Conservation (phyloP, 768 basidiomycete species). For the Boletus rubescentipes region DNA sequence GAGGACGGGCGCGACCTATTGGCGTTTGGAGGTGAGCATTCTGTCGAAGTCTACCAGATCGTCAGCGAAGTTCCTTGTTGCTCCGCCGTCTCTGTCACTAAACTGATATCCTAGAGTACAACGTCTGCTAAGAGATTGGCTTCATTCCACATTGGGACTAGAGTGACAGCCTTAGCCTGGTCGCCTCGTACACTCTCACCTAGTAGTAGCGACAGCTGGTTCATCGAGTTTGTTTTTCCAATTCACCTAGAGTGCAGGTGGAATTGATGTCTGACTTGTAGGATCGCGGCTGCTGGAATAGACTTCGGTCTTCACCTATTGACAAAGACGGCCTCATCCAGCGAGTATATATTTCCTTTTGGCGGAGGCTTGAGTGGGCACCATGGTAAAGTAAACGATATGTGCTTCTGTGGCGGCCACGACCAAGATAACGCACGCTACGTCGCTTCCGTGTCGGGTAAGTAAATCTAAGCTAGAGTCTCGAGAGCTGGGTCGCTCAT, state of each 20-base stretch:
- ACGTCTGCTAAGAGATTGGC: conserved; percentile 53
- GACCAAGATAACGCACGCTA: conserved; percentile 68
- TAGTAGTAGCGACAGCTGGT: conserved; percentile 61
- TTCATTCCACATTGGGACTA: conserved; percentile 69
- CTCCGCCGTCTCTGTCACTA: conserved; percentile 4
- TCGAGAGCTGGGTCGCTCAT: conserved; percentile 1
- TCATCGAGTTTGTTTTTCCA: conserved; percentile 57
- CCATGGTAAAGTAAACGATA: conserved; percentile 73
- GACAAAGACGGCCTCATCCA: conserved; percentile 48
- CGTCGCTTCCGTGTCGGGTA: conserved; percentile 80
- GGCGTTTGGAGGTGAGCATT: conserved; percentile 72
- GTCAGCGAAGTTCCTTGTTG: conserved; percentile 40
- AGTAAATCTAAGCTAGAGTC: not conserved
- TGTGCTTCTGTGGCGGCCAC: conserved; percentile 77
- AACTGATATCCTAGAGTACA: conserved; percentile 35
- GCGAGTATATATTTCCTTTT: conserved; percentile 63
- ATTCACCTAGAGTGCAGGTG: not conserved
- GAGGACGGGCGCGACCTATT: conserved; percentile 66
- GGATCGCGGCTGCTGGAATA: conserved; percentile 64
- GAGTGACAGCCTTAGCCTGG: conserved; percentile 77
- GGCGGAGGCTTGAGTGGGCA: conserved; percentile 82
- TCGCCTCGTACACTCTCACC: conserved; percentile 71
- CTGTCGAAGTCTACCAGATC: conserved; percentile 66
- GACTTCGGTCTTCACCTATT: conserved; percentile 74
- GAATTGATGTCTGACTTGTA: conserved; percentile 29